Conservation (phyloP, 805 yeast species). For the Cyberlindnera mississippiensis region DNA sequence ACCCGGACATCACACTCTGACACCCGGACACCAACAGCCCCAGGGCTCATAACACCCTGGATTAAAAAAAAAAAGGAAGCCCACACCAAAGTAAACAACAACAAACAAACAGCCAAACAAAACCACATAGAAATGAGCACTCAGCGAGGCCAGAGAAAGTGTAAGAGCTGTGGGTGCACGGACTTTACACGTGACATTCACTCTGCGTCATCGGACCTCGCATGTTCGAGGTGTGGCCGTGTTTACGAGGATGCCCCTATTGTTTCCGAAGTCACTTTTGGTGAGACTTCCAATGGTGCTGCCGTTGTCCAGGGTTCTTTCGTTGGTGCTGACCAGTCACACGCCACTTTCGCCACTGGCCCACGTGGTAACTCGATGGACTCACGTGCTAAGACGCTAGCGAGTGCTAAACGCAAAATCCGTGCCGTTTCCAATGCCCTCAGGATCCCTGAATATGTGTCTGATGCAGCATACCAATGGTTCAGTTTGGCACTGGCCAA, state of each 20-base stretch:
- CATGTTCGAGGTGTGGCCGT: conserved; percentile 80
- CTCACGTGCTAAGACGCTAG: conserved; percentile 83
- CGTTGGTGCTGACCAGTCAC: conserved; percentile 80
- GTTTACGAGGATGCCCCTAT: conserved; percentile 91
- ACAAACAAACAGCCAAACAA: not conserved
- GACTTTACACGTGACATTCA: conserved; percentile 48
- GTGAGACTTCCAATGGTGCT: conserved; percentile 89
- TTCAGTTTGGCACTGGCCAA: conserved; percentile 80
- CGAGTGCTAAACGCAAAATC: conserved; percentile 77
- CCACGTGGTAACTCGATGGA: conserved; percentile 71
- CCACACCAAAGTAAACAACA: not conserved
- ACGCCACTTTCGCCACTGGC: conserved; percentile 64
- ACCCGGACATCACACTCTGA: too few species aligned
- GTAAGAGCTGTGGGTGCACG: conserved; percentile 50
- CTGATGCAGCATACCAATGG: conserved; percentile 87
- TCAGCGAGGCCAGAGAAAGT: conserved; percentile 20
- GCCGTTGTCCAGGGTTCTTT: conserved; percentile 95
- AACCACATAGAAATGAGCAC: not conserved
- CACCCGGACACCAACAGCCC: not conserved
- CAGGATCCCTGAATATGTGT: conserved; percentile 75
- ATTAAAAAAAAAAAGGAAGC: conserved; percentile 1
- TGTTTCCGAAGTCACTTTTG: conserved; percentile 92
- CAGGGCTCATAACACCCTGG: not conserved
- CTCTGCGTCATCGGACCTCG: conserved; percentile 68
- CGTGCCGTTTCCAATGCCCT: conserved; percentile 76